These are phyloP conservation scores for Cladosporium sp. DNA, from an alignment of 2,329 filamentous ascomycete genomes.

Conservation along the genomic window DNA sequence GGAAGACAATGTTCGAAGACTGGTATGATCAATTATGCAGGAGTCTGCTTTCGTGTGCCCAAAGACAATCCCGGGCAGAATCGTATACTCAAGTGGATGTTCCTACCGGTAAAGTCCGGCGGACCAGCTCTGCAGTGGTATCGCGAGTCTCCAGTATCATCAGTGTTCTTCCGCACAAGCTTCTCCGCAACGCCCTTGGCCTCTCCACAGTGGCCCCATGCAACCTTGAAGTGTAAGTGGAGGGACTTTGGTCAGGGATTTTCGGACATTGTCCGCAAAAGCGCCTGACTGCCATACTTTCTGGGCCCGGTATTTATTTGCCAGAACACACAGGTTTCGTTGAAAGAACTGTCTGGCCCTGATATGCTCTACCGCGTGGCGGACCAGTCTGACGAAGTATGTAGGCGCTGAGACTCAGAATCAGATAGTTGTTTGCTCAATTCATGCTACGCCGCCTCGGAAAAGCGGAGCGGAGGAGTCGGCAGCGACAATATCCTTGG, in stretches of 20 bases:
- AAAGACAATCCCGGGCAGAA: background rate
- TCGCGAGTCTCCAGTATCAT: background rate
- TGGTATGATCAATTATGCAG: background rate
- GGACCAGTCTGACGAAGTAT: background rate
- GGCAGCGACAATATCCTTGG: background rate
- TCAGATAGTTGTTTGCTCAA: background rate
- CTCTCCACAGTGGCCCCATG: background rate
- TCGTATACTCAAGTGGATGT: background rate
- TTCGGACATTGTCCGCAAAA: background rate
- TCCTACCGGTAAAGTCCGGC: background rate
- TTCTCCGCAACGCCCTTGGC: background rate
- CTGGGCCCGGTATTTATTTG: background rate
- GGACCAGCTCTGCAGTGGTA: background rate
- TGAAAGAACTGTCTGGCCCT: background rate
- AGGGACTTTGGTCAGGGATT: background rate
- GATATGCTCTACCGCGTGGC: background rate
- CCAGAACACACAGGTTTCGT: background rate
- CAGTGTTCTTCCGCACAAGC: background rate
- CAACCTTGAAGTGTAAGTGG: background rate
- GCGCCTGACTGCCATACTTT: background rate
- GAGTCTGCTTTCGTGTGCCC: background rate
- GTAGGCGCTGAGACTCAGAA: background rate
- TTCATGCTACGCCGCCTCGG: background rate
- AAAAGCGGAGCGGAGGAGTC: background rate
- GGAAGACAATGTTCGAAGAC: background rate